Conservation (phyloP, 2,329 filamentous ascomycete species). For the Xylogone sp. region DNA sequence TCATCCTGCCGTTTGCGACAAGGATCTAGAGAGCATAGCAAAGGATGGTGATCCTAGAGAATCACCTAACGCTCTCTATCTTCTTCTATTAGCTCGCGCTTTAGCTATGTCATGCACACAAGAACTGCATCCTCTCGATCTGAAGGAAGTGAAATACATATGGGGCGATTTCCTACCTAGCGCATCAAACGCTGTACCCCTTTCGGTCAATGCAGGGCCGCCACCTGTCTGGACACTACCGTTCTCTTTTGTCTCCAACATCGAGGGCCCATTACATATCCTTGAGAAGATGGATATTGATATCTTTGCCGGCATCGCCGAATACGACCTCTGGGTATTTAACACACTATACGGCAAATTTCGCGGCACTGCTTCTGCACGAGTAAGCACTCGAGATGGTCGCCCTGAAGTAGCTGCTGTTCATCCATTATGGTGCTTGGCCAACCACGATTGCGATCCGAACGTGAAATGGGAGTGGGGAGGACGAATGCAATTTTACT, state of each 20-base stretch:
- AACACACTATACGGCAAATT: conserved; percentile 94
- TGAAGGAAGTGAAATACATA: conserved; percentile 62
- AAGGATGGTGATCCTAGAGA: conserved; percentile 60
- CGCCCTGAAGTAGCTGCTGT: conserved; percentile 89
- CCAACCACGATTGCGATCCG: conserved; percentile 94
- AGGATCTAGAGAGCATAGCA: conserved; percentile 61
- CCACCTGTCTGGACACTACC: conserved; percentile 65
- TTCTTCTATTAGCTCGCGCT: conserved; percentile 58
- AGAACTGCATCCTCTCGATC: conserved; percentile 58
- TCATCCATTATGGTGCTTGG: conserved; percentile 92
- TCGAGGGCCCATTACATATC: conserved; percentile 70
- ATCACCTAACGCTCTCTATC: conserved; percentile 57
- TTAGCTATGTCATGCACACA: conserved; percentile 62
- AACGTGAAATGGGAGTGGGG: conserved; percentile 96
- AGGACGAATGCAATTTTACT: conserved; percentile 69
- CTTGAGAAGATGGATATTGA: conserved; percentile 83
- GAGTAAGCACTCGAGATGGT: conserved; percentile 71
- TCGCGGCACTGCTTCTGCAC: conserved; percentile 84
- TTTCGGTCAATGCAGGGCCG: conserved; percentile 50
- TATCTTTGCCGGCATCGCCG: conserved; percentile 56
- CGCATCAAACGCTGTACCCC: conserved; percentile 48
- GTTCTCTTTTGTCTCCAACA: conserved; percentile 74
- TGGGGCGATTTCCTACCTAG: conserved; percentile 64
- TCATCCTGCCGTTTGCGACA: conserved; percentile 63
- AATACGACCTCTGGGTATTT: conserved; percentile 75